Percentiles rank a stretch among this genome's conserved stretches.
Conservation (phyloP, 1,284 basidiomycete species). For the Rhodotorula sp. region DNA sequence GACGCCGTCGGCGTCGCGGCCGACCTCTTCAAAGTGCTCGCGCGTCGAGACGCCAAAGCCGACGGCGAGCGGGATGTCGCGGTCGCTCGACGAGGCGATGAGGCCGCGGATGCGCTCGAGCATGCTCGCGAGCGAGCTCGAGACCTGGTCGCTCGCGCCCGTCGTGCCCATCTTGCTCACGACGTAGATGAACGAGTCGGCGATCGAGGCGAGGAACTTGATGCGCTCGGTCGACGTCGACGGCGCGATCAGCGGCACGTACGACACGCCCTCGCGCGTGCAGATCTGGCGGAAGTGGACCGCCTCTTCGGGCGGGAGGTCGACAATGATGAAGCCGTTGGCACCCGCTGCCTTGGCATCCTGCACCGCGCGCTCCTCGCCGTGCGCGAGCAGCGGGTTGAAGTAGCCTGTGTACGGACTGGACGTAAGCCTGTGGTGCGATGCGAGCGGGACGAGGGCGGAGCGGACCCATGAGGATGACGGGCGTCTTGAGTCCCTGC, state of each 20-base stretch:
- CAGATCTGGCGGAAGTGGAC: constrained; percentile 86
- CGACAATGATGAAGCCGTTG: constrained; percentile 97
- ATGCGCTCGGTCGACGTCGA: constrained; percentile 86
- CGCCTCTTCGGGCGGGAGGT: constrained; percentile 97
- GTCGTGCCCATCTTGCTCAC: constrained; percentile 89
- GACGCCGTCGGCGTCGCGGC: constrained; percentile 78
- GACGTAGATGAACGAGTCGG: constrained; percentile 94
- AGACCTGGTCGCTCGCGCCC: constrained; percentile 75
- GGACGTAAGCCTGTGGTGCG: constrained; percentile 15
- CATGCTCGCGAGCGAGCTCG: constrained; percentile 49
- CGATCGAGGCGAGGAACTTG: constrained; percentile 85
- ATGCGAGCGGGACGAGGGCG: not conserved
- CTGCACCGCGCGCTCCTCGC: constrained; percentile 87
- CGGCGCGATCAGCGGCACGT: constrained; percentile 92
- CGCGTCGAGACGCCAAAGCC: constrained; percentile 96
- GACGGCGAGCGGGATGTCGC: constrained; percentile 82
- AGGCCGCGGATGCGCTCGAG: constrained; percentile 49
- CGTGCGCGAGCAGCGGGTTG: constrained; percentile 92
- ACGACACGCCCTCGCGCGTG: constrained; percentile 74
- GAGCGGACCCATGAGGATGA: constrained; percentile 84
- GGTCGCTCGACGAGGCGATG: constrained; percentile 59
- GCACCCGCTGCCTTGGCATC: constrained; percentile 87
- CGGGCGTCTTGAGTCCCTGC: constrained; percentile 78
- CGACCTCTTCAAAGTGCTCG: constrained; percentile 85
- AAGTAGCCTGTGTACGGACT: constrained; percentile 71